Percentiles rank a stretch among this genome's conserved stretches.
Conservation (phyloP, 805 yeast species). For the Isabelozyma rhagii region DNA sequence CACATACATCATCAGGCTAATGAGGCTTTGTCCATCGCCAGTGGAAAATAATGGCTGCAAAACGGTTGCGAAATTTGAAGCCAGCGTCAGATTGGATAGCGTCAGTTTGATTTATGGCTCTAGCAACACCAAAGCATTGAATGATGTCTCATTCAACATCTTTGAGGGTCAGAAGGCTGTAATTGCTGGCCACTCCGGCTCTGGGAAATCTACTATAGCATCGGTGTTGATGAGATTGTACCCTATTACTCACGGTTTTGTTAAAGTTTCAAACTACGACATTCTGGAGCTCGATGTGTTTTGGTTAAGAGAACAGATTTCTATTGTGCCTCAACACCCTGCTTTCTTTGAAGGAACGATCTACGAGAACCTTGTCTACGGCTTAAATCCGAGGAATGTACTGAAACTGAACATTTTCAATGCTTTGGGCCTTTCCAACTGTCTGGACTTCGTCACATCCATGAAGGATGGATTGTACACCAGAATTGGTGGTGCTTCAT, state of each 20-base stretch:
- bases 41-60: constrained; percentile 36
- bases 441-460: constrained; percentile 51
- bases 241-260: constrained; percentile 31
- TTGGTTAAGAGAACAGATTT: constrained; percentile 50
- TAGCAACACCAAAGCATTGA: constrained; percentile 29
- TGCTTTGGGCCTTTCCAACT: constrained; percentile 44
- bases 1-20: constrained; percentile 41
- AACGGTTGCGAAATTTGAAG: constrained; percentile 17
- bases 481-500: constrained; percentile 44
- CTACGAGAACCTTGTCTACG: constrained; percentile 67
- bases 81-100: constrained; percentile 38
- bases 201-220: constrained; percentile 83
- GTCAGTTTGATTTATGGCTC: constrained; percentile 51
- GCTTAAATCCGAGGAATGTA: constrained; percentile 27
- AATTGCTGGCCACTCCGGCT: constrained; percentile 82
- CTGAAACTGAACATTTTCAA: constrained; percentile 29
- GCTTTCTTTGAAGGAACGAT: constrained; percentile 71
- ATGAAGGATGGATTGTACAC: constrained; percentile 63
- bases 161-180: constrained; percentile 53
- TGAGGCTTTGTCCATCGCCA: constrained; percentile 28
- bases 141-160: constrained; percentile 42
- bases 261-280: constrained; percentile 47
- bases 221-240: constrained; percentile 56
- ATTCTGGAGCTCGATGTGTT: constrained; percentile 43
- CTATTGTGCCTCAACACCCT: constrained; percentile 77